phyloP scores from a whole-genome alignment of 2,329 filamentous ascomycete species.

The Ceratocystis cacaofunesta region DNA sequence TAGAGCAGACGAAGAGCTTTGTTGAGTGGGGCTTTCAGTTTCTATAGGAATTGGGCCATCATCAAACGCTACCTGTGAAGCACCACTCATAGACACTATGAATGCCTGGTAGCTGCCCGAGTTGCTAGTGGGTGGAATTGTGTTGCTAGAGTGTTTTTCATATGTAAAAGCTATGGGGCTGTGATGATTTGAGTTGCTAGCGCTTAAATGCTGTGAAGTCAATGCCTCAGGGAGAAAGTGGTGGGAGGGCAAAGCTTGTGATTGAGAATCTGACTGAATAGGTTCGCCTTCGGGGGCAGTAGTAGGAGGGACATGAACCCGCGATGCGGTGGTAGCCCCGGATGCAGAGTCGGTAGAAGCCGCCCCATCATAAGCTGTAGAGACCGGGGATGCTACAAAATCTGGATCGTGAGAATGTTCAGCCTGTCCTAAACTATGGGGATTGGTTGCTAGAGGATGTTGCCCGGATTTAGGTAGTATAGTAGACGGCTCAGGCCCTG shows the following conservation, averaged over 20 bases:
- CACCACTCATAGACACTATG: not conserved
- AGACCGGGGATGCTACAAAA: not conserved
- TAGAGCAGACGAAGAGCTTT: not conserved
- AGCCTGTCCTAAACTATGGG: not conserved
- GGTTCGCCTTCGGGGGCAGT: constrained; percentile 2
- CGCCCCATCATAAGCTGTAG: not conserved
- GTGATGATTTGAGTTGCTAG: not conserved
- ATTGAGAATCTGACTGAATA: not conserved
- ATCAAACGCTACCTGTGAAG: constrained; percentile 13
- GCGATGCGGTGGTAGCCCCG: not conserved
- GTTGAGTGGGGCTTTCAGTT: constrained; percentile 18
- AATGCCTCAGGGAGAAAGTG: not conserved
- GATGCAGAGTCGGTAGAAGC: not conserved
- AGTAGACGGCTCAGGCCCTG: not conserved
- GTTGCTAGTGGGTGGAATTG: not conserved
- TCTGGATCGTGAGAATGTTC: not conserved
- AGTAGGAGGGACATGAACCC: constrained; percentile 5
- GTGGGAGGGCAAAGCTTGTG: not conserved
- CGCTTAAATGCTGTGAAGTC: not conserved
- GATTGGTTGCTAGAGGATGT: not conserved
- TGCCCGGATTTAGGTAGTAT: not conserved
- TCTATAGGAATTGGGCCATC: constrained; percentile 28
- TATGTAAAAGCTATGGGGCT: not conserved
- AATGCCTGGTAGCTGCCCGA: not conserved
- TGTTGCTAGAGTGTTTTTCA: not conserved